Evolutionary conservation across 1,139 yeast species (phyloP).

Genomic region (Meyerozyma smithsonii): DNA sequence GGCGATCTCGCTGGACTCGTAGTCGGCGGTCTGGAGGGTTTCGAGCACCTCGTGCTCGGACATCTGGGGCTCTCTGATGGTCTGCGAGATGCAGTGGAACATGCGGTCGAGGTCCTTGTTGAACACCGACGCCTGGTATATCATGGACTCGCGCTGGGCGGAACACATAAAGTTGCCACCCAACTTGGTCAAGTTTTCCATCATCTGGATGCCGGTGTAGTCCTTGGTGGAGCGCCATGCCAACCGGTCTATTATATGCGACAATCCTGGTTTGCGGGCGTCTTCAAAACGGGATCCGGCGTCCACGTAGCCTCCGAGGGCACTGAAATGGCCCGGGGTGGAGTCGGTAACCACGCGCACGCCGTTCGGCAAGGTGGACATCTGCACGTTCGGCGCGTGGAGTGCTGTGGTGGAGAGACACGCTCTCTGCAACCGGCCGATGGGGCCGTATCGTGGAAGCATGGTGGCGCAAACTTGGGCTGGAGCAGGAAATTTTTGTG

Average conservation of each 20-base stretch:
- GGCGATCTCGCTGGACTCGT: conserved; percentile 79
- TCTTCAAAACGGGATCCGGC: conserved; percentile 87
- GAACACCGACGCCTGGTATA: conserved; percentile 93
- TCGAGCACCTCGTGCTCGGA: conserved; percentile 69
- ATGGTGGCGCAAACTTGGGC: not conserved
- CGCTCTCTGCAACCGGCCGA: not conserved
- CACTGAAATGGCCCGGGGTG: conserved; percentile 86
- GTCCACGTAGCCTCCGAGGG: conserved; percentile 82
- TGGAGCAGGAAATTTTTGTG: not conserved
- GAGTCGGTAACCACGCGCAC: conserved; percentile 79
- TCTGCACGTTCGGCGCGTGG: conserved; percentile 25
- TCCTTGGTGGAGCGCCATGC: conserved; percentile 79
- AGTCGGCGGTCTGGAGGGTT: conserved; percentile 69
- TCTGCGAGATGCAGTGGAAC: conserved; percentile 76
- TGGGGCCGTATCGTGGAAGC: not conserved
- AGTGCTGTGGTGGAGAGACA: not conserved
- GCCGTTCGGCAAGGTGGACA: conserved; percentile 69
- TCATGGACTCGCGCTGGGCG: conserved; percentile 84
- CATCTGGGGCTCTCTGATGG: conserved; percentile 66
- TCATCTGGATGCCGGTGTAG: conserved; percentile 63
- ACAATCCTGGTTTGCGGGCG: conserved; percentile 55
- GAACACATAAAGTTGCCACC: conserved; percentile 97
- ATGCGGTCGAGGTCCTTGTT: conserved; percentile 79
- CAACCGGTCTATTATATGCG: conserved; percentile 80
- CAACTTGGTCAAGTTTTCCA: conserved; percentile 66